phyloP scores from a whole-genome alignment of 495 filamentous ascomycete genomes.

The Aspergillus sclerotioniger region DNA sequence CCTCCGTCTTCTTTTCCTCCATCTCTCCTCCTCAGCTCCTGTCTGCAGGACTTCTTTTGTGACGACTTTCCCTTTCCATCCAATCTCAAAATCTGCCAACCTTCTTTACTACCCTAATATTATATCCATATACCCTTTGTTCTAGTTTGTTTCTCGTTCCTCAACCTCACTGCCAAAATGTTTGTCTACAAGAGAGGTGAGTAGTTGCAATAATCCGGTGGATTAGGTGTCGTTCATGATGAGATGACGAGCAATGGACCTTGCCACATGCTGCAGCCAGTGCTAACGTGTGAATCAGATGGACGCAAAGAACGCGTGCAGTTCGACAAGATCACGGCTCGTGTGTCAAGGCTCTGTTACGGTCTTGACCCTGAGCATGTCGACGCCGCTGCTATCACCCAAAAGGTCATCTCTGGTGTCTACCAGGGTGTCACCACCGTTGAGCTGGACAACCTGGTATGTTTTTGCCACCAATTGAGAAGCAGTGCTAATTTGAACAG shows the following conservation, averaged over 20 bases:
- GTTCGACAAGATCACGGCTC: slow-evolving; percentile 99
- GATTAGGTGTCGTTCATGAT: not conserved
- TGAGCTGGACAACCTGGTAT: slow-evolving; percentile 93
- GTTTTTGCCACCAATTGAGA: slow-evolving; percentile 22
- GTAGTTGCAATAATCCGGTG: slow-evolving; percentile 16
- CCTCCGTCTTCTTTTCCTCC: slow-evolving; percentile 36
- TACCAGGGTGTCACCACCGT: slow-evolving; percentile 97
- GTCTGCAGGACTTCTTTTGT: slow-evolving; percentile 19
- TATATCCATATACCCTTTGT: slow-evolving; percentile 14
- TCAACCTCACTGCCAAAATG: slow-evolving; percentile 43
- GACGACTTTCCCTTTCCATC: slow-evolving; percentile 10
- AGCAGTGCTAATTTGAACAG: slow-evolving; percentile 44
- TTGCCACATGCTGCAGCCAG: slow-evolving; percentile 27
- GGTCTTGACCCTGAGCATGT: slow-evolving; percentile 95
- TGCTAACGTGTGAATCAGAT: slow-evolving; percentile 56
- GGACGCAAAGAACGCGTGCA: slow-evolving; percentile 99
- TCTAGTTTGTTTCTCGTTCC: slow-evolving; percentile 14
- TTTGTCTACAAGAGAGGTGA: slow-evolving; percentile 72
- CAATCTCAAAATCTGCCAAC: slow-evolving; percentile 12
- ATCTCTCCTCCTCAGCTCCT: slow-evolving; percentile 23
- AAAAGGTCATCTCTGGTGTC: slow-evolving; percentile 98
- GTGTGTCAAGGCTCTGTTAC: slow-evolving; percentile 95
- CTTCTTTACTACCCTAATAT: slow-evolving; percentile 14
- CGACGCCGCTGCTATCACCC: slow-evolving; percentile 95
- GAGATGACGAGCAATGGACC: not conserved